Evolutionary conservation across 1,284 basidiomycete genomes (phyloP).

Genomic region (Polyporus tsugae): DNA sequence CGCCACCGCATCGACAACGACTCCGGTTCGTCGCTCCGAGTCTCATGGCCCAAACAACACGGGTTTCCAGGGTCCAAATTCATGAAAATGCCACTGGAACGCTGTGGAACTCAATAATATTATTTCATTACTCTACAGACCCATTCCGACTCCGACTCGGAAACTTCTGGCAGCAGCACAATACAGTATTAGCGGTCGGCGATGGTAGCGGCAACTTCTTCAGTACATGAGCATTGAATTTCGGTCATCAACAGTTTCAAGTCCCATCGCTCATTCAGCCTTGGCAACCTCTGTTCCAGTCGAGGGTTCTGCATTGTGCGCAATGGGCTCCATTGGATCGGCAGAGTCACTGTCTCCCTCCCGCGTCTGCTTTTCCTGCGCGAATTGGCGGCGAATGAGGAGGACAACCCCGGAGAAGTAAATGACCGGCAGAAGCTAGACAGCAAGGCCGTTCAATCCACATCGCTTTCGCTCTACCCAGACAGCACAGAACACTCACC

Average conservation of each 20-base stretch:
- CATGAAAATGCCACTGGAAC: no score
- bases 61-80: no score
- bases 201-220: neutral
- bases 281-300: neutral
- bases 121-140: no score
- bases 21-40: no score
- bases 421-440: slow-evolving; percentile 53
- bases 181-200: no score
- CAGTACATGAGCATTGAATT: neutral
- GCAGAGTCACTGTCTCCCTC: neutral
- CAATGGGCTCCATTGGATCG: slow-evolving; percentile 13
- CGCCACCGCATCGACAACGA: neutral
- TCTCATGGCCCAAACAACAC: neutral
- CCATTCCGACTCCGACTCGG: no score
- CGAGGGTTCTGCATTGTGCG: slow-evolving; percentile 17
- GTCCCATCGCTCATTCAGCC: neutral
- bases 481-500: slow-evolving; percentile 45
- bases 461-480: neutral
- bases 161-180: no score
- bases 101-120: no score
- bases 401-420: slow-evolving; percentile 57
- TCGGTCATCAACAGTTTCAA: neutral
- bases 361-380: slow-evolving; percentile 46
- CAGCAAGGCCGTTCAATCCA: slow-evolving; percentile 38
- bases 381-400: slow-evolving; percentile 53